Base-by-base conservation (phyloP, 2,329 filamentous ascomycete genomes). In the Lachnellula hyalina region DNA sequence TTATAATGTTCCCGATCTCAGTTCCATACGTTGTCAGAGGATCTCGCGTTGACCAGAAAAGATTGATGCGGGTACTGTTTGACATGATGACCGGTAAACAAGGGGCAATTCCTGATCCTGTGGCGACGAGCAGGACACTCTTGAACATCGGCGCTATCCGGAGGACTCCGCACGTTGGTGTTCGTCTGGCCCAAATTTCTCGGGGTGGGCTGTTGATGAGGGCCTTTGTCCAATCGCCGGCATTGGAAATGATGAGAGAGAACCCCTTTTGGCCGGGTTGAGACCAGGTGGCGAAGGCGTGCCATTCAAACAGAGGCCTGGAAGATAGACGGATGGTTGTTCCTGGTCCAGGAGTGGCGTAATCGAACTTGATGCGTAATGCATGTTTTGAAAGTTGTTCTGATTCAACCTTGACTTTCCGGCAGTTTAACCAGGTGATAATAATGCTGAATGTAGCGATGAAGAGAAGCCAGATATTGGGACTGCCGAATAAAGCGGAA, bases 271-370 rank as follows among this genome's bases (percentile, higher is more conserved):
- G 71, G 54, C 75, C 67, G 2, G 80, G 75, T 55, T 82, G 77
- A 1, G 87, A 84, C 57, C 91, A 88, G 2, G 85, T 85, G 45
- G 87, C 88, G 66, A 91, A 91, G 0, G 84, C 81, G 72, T 91
- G 88, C 77, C 86, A 89, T 70, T 91, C 87, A 9, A 78, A 72
- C 38, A 90, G 74, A 0, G 87, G 86, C 11, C 77, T 75, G 52
- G 79, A 77, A 3, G 86, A 81, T 21, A 90, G 71, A 38, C 85
- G 81, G 52, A 82, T 75, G 46, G 77, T 78, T 55, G 79, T 77
- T 59, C 81, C 77, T 54, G 78, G 76, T 51, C 79, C 75, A 9
- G 83, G 81, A 23, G 79, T 75, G 17, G 80, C 77, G 70, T 87
- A 84, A 65, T 77, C 74, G 64, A 91, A 87, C 66, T 86, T 81